Conservation (phyloP, 2,329 filamentous ascomycete genomes). For the Trichoderma koningiopsis region DNA sequence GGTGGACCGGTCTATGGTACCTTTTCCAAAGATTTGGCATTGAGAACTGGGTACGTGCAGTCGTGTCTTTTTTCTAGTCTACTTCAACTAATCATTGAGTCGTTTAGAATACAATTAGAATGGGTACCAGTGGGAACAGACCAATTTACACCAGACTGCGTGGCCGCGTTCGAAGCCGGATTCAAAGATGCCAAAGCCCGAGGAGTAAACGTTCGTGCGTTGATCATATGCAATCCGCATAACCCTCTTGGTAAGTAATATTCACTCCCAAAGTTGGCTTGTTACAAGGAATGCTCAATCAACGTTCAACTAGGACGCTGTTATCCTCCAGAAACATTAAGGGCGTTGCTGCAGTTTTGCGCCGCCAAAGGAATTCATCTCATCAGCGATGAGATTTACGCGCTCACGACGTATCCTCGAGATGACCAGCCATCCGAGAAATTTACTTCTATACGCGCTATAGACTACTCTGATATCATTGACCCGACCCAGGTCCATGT, state of each 20-base stretch:
- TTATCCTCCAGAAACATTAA: background rate
- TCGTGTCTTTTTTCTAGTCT: too few species aligned
- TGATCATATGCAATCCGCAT: slow-evolving; percentile 18
- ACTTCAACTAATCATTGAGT: too few species aligned
- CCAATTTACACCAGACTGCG: background rate
- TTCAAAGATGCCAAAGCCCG: background rate
- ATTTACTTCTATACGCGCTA: background rate
- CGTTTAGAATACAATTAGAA: background rate
- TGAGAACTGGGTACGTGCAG: background rate
- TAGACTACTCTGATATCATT: background rate
- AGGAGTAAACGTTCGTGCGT: slow-evolving; percentile 1
- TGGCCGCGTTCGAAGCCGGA: background rate
- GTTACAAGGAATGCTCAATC: too few species aligned
- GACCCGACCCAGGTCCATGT: background rate
- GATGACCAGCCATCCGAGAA: background rate
- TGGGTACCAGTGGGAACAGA: background rate
- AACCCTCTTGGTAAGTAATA: slow-evolving; percentile 9
- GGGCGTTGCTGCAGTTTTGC: background rate
- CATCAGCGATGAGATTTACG: slow-evolving; percentile 20
- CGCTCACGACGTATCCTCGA: background rate
- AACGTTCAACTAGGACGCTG: background rate
- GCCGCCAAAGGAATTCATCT: background rate
- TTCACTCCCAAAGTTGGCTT: too few species aligned
- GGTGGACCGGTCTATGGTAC: background rate
- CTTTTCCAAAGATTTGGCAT: background rate